Evolutionary conservation across 108 stramenopile species (phyloP).

Genomic region (Pseudonitzschia delicatissima): DNA sequence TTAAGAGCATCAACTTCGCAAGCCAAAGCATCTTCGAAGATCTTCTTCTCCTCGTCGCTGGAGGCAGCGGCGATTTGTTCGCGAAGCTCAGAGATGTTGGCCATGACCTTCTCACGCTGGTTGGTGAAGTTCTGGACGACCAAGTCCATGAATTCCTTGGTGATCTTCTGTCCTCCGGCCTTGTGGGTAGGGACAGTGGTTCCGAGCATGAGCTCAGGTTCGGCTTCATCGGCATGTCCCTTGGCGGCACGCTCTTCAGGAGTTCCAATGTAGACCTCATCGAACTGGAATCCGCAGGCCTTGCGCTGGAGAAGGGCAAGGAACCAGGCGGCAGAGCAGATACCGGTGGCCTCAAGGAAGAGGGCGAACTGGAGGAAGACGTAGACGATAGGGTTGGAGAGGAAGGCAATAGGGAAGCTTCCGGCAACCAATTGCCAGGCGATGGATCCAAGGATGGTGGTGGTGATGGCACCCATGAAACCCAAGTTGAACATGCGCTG

Average conservation of each 20-base stretch:
- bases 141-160: constrained; percentile 16
- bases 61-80: constrained; percentile 7
- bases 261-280: constrained; percentile 66
- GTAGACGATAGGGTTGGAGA: constrained; percentile 58
- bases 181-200: constrained; percentile 23
- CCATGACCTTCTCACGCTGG: constrained; percentile 28
- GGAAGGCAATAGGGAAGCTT: constrained; percentile 60
- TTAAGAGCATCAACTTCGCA: constrained; percentile 32
- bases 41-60: constrained; percentile 22
- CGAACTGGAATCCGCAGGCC: constrained; percentile 45
- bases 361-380: constrained; percentile 46
- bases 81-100: constrained; percentile 35
- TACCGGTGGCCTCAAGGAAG: constrained; percentile 53
- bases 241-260: constrained; percentile 52
- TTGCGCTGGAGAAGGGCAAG: constrained; percentile 46
- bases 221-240: constrained; percentile 19
- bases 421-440: constrained; percentile 69
- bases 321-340: constrained; percentile 66
- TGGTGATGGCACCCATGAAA: constrained; percentile 63
- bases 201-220: constrained; percentile 19
- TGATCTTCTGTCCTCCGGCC: constrained; percentile 12
- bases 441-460: constrained; percentile 65
- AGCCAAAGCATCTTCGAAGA: constrained; percentile 28
- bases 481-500: constrained; percentile 68
- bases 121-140: constrained; percentile 15